phyloP scores from a whole-genome alignment of 1,284 basidiomycete genomes.

The Rhizoctonia solani region DNA sequence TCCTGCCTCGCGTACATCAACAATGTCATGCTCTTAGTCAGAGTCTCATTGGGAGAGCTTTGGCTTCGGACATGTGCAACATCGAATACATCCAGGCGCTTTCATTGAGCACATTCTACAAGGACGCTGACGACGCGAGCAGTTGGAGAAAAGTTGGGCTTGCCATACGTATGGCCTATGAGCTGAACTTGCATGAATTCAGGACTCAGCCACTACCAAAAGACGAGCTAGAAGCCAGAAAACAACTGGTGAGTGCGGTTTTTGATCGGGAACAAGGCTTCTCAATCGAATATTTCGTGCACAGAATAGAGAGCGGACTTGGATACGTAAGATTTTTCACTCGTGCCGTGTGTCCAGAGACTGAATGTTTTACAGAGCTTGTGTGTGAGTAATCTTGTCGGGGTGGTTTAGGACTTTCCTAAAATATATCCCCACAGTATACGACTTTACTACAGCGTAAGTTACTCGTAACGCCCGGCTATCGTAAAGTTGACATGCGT shows the following conservation, averaged over 20 bases:
- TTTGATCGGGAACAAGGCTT: background rate
- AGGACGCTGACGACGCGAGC: slow-evolving; percentile 46
- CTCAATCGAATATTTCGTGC: background rate
- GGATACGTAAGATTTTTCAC: slow-evolving; percentile 40
- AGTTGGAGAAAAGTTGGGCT: slow-evolving; percentile 45
- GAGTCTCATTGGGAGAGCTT: slow-evolving; percentile 47
- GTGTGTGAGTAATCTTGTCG: slow-evolving; percentile 20
- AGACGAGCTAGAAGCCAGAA: slow-evolving; percentile 41
- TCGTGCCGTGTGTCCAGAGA: background rate
- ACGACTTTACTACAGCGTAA: slow-evolving; percentile 33
- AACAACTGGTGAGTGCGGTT: slow-evolving; percentile 40
- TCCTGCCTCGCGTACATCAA: slow-evolving; percentile 45
- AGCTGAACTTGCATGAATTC: slow-evolving; percentile 45
- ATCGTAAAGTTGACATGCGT: background rate
- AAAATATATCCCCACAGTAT: background rate
- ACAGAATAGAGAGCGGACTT: slow-evolving; percentile 41
- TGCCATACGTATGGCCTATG: slow-evolving; percentile 46
- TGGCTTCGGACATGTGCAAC: slow-evolving; percentile 45
- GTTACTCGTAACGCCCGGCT: too few species aligned
- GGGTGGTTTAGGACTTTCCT: background rate
- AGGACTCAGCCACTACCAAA: slow-evolving; percentile 42
- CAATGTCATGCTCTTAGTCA: slow-evolving; percentile 45
- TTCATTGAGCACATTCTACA: slow-evolving; percentile 49
- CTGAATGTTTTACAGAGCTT: slow-evolving; percentile 23
- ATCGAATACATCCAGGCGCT: slow-evolving; percentile 49